Percentiles rank a stretch among this genome's conserved stretches.
Conservation (phyloP, 2,329 filamentous ascomycete species). For the Pseudodiploospora longispora region DNA sequence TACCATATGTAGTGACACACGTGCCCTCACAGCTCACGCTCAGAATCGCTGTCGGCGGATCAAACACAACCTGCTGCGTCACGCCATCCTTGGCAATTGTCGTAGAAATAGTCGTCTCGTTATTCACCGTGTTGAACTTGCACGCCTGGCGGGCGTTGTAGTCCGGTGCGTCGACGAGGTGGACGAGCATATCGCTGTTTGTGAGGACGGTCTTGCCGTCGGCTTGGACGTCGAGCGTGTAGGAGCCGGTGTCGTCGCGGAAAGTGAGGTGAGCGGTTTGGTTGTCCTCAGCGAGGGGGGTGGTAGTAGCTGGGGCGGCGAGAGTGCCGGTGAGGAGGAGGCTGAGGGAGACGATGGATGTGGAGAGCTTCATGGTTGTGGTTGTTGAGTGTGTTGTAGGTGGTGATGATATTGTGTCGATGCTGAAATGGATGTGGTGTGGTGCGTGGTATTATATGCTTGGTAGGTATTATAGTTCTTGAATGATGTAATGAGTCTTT, state of each 20-base stretch:
- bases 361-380: conserved; percentile 15
- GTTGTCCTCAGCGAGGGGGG: conserved; percentile 14
- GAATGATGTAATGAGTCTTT: too few relatives aligned
- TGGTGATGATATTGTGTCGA: neutral
- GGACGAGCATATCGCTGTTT: conserved; percentile 30
- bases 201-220: conserved; percentile 31
- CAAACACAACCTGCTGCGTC: conserved; percentile 32
- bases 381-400: conserved; percentile 1
- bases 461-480: too few relatives aligned
- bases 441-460: too few relatives aligned
- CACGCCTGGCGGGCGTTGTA: conserved; percentile 35
- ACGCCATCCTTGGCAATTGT: conserved; percentile 18
- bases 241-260: conserved; percentile 28
- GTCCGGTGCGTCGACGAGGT: conserved; percentile 33
- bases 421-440: neutral
- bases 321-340: conserved; percentile 5
- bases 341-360: conserved; percentile 6
- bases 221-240: conserved; percentile 32
- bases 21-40: conserved; percentile 34
- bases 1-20: conserved; percentile 33
- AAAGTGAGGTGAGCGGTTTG: conserved; percentile 36
- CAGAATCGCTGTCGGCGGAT: conserved; percentile 35
- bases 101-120: conserved; percentile 21
- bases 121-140: conserved; percentile 30
- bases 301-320: conserved; percentile 1